Percentiles rank a stretch among this genome's conserved stretches.
phyloP scores from a whole-genome alignment of 192 early-diverging fungal genomes.

The Backusella circina region DNA sequence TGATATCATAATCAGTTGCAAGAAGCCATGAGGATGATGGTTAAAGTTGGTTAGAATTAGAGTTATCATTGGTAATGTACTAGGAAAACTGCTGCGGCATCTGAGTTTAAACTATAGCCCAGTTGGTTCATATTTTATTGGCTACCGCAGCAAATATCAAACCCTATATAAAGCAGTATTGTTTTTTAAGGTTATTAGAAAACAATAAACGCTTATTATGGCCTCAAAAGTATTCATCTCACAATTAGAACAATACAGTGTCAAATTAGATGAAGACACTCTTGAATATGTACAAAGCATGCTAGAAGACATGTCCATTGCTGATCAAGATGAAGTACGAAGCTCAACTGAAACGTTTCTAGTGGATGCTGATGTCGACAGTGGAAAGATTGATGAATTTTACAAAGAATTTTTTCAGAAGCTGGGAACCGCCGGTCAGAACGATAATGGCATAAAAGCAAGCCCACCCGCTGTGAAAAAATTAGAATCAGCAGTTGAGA shows the following conservation, averaged over 20 bases:
- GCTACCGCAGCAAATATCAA: not conserved
- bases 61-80: not conserved
- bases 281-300: slow-evolving; percentile 44
- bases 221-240: slow-evolving; percentile 7
- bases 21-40: too few species aligned
- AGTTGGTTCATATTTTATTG: not conserved
- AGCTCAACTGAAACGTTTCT: slow-evolving; percentile 51
- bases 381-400: slow-evolving; percentile 38
- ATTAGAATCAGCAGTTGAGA: not conserved
- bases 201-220: not conserved
- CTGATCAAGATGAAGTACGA: slow-evolving; percentile 36
- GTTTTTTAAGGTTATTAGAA: not conserved
- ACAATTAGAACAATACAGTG: slow-evolving; percentile 22
- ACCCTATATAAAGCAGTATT: not conserved
- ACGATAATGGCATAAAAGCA: not conserved
- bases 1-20: not conserved
- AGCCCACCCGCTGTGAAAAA: not conserved
- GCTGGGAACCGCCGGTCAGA: not conserved
- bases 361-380: slow-evolving; percentile 45
- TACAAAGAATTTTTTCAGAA: slow-evolving; percentile 20
- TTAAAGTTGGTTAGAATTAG: not conserved
- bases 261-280: slow-evolving; percentile 45
- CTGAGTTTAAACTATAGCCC: not conserved
- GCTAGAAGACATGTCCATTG: slow-evolving; percentile 29
- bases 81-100: not conserved